Base-by-base conservation (phyloP, 352 stramenopile species). In the Pythium myriotylum region DNA sequence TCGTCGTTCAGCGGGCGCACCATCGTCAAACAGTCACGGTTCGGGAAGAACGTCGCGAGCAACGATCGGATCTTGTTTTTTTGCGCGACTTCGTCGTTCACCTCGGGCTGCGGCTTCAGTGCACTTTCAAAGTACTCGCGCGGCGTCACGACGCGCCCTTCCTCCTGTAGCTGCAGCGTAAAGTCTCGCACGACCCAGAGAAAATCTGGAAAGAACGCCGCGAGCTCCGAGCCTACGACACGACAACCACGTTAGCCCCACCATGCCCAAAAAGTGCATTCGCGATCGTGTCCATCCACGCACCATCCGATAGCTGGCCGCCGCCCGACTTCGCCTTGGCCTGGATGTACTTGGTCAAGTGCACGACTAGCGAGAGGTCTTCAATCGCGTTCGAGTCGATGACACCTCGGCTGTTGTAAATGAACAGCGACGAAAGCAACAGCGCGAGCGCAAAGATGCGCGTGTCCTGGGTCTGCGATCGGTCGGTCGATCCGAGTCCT, bases 161-260 rank as follows among this genome's bases (percentile, higher is more conserved):
- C 88, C 43, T 95, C 85, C 45, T 91, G 74, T 43, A 97, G 55
- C 57, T 92, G 79, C 32, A 97, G 65, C 27, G 86, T 92, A 53
- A 97, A 97, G 63, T 97, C 90, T 13, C 90, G 77, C 16, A 97
- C 84, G 53, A 97, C 81, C 90, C 90, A 97, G 59, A 93, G 62
- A 95, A 96, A 26, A 59, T 80, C 20, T 84, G 89, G 66, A 92
- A 96, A 65, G 92, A 94, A 88, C 26, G 73, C 54, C 1, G 78
- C 76, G 14, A 92, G 49, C 19, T 86, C 79, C 62, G 54, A 39
- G 29, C 37, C 42, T 54, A 37, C 13, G 10, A 26, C 16, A 20
- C 22, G 23, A 23, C 32, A 40, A 24, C 2, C 16, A 4, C 2
- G 20, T 50, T 12, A 57, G 54, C 23, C 51, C n/a, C 4, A 51